Conservation (phyloP, 768 basidiomycete genomes). For the Lactarius hengduanensis region DNA sequence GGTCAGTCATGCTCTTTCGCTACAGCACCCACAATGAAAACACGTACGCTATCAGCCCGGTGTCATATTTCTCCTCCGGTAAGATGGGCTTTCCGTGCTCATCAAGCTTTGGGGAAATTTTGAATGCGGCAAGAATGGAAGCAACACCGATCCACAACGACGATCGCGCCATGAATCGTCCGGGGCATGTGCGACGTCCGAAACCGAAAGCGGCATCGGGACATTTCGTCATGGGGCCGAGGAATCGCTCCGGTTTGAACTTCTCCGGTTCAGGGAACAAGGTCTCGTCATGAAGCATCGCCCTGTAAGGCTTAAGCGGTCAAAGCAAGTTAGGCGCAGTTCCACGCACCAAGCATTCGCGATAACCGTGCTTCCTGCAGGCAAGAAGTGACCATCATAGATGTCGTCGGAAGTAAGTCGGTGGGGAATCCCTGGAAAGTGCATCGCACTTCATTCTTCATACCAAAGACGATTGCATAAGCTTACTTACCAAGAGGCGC, state of each 20-base stretch:
- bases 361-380: slow-evolving; percentile 20
- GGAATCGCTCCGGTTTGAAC: slow-evolving; percentile 43
- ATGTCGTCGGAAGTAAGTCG: slow-evolving; percentile 19
- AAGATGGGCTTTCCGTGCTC: slow-evolving; percentile 16
- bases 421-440: slow-evolving; percentile 19
- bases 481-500: slow-evolving; percentile 32
- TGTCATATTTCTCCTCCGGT: slow-evolving; percentile 16
- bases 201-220: slow-evolving; percentile 15
- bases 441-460: not conserved
- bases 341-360: slow-evolving; percentile 12
- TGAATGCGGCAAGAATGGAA: slow-evolving; percentile 16
- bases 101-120: slow-evolving; percentile 14
- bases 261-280: slow-evolving; percentile 38
- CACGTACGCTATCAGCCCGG: slow-evolving; percentile 23
- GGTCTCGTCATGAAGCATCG: slow-evolving; percentile 36
- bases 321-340: not conserved
- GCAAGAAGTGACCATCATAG: slow-evolving; percentile 25
- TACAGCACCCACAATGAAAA: not conserved
- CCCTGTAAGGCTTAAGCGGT: slow-evolving; percentile 24
- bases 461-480: not conserved
- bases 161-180: slow-evolving; percentile 28
- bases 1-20: not conserved
- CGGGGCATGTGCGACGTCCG: slow-evolving; percentile 33
- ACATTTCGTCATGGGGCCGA: slow-evolving; percentile 5
- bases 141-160: slow-evolving; percentile 24